phyloP scores from a whole-genome alignment of 306 rosid genomes.

The Prosopis cineraria region DNA sequence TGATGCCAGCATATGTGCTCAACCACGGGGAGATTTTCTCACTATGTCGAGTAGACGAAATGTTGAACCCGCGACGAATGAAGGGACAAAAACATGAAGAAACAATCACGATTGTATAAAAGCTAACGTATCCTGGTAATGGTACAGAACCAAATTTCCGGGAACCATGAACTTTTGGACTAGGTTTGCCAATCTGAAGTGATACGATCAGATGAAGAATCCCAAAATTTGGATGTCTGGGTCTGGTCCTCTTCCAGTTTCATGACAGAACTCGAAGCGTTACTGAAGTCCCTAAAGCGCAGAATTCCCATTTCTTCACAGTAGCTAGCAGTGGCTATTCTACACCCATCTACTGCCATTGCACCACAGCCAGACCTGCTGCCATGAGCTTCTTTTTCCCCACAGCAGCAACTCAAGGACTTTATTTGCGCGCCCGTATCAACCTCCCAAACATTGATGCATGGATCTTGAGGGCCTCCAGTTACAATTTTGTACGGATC shows the following conservation, averaged over 20 bases:
- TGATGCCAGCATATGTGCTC: neutral
- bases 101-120: neutral
- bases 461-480: conserved; percentile 45
- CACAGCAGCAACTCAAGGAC: conserved; percentile 43
- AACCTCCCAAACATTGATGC: conserved; percentile 62
- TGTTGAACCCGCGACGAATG: neutral
- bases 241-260: conserved; percentile 30
- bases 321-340: conserved; percentile 49
- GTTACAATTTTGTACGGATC: conserved; percentile 78
- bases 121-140: neutral
- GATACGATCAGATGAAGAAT: conserved; percentile 36
- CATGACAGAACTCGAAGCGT: conserved; percentile 43
- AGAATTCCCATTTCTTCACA: conserved; percentile 28
- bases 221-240: conserved; percentile 66
- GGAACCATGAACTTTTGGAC: neutral
- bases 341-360: conserved; percentile 65
- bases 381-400: neutral
- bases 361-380: conserved; percentile 44
- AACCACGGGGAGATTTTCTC: neutral
- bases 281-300: conserved; percentile 51
- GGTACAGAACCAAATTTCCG: neutral
- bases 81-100: neutral
- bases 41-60: neutral
- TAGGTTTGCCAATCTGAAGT: neutral
- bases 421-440: conserved; percentile 55